A percentile compares a stretch with the other conserved stretches of the same genome.
These are phyloP conservation scores for Rhodotorula sphaerocarpa DNA, from an alignment of 768 basidiomycete genomes.

Conservation along the genomic window DNA sequence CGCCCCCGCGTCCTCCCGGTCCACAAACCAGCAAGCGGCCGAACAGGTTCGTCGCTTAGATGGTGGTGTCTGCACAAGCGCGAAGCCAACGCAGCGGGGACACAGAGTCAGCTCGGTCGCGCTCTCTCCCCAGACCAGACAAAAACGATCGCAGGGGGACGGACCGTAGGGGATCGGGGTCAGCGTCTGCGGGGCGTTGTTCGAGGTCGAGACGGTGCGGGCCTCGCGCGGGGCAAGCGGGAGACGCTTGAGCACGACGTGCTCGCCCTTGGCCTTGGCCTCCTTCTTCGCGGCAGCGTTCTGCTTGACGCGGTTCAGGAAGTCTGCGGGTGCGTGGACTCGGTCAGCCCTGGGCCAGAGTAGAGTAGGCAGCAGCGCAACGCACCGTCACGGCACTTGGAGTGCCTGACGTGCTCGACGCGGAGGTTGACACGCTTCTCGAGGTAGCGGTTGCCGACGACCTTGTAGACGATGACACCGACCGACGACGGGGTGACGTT, in stretches of 20 bases:
- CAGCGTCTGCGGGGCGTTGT: constrained; percentile 87
- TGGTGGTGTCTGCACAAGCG: constrained; percentile 29
- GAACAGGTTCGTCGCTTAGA: constrained; percentile 13
- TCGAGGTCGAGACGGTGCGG: constrained; percentile 57
- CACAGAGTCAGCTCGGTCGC: too few relatives aligned
- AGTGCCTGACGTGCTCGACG: constrained; percentile 85
- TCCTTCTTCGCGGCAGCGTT: constrained; percentile 75
- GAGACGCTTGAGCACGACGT: constrained; percentile 73
- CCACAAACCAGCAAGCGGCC: background rate
- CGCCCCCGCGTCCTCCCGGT: too few relatives aligned
- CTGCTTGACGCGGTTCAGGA: constrained; percentile 86
- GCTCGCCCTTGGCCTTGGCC: constrained; percentile 85
- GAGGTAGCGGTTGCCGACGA: constrained; percentile 96
- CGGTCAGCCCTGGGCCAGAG: too few relatives aligned
- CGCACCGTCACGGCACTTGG: constrained; percentile 73
- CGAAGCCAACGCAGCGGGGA: background rate
- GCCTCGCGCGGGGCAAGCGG: constrained; percentile 74
- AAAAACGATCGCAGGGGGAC: background rate
- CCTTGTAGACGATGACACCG: constrained; percentile 94
- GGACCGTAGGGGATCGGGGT: constrained; percentile 72
- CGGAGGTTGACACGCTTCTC: constrained; percentile 99
- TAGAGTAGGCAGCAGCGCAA: background rate
- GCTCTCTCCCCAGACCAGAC: background rate
- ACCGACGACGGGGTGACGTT: constrained; percentile 93
- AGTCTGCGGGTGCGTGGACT: constrained; percentile 51